These are phyloP conservation scores for Ganoderma leucocontextum DNA, from an alignment of 1,284 basidiomycete genomes.

Conservation along the genomic window DNA sequence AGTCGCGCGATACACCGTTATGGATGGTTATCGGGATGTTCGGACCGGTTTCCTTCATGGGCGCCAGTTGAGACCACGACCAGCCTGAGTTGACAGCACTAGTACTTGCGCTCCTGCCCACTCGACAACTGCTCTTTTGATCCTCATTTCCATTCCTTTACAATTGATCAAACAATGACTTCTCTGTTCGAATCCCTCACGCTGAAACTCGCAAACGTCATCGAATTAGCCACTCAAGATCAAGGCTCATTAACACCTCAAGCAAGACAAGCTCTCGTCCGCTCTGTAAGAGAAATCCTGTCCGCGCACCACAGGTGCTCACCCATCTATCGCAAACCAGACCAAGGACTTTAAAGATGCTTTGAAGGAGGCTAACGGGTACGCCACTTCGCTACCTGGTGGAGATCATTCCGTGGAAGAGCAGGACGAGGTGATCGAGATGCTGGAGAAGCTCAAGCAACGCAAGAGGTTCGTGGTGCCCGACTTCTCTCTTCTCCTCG, in stretches of 20 bases:
- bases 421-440: conserved; percentile 69
- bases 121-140: too few species aligned
- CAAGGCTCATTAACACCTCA: conserved; percentile 61
- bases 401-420: conserved; percentile 70
- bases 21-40: background rate
- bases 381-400: conserved; percentile 63
- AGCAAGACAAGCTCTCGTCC: conserved; percentile 67
- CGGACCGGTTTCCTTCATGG: background rate
- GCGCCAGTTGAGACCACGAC: too few species aligned
- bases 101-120: too few species aligned
- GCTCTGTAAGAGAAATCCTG: conserved; percentile 53
- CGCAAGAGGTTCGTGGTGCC: conserved; percentile 58
- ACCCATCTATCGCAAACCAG: conserved; percentile 44
- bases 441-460: conserved; percentile 65
- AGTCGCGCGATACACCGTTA: too few species aligned
- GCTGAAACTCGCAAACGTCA: conserved; percentile 58
- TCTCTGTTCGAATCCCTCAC: conserved; percentile 52
- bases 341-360: conserved; percentile 71
- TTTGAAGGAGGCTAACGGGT: conserved; percentile 63
- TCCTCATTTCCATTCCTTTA: background rate
- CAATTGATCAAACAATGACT: conserved; percentile 23
- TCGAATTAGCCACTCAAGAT: conserved; percentile 61
- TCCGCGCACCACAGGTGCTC: background rate
- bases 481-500: background rate
- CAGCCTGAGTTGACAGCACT: too few species aligned